Base-by-base conservation (phyloP, 177 flowering plant genomes). In the Vitis hybrid region DNA sequence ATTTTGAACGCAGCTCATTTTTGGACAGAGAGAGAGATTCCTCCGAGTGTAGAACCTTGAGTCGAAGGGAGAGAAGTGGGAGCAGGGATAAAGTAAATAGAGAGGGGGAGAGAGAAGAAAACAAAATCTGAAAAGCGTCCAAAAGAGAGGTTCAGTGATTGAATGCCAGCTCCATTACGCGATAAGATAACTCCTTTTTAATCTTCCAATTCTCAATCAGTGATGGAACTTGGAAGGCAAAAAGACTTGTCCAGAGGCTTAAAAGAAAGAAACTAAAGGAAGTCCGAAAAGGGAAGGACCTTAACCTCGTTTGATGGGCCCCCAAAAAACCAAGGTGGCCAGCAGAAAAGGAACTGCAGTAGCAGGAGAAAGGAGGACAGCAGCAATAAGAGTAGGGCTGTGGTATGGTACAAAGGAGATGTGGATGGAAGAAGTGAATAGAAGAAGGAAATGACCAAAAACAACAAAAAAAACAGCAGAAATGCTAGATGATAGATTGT, bases 231-330 rank as follows among this genome's bases (percentile, higher is more conserved):
- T 67, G 66, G 64, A 64, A 76, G 80, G 76, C 65, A 75, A 70
- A 39, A 39, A 39, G 1, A 39, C 7, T 4, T 39, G 45, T 15
- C 34, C 60, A 57, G 60, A 57, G 60, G 62, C 59, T 64, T 10
- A 64, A 50, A 64, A 49, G 67, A 32, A 30, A 56, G 45, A 39
- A 15, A 57, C 3, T 3, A n/a, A 30, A 30, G 62, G 8, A 50
- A 18, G 10, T 30, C 58, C 58, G 62, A 76, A 78, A 76, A 51
- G 70, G 74, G 70, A 49, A 70, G 69, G 74, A 75, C 71, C 75
- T 67, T 30, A 65, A 52, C 82, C 79, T 83, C 84, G 86, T 70
- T 76, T 65, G 6, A 71, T 65, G 86, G 75, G 82, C 86, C 82
- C 56, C 45, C 78, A 60, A 50, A 52, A 51, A 51, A 14, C 30